Percentiles rank a stretch among this genome's conserved stretches.
These are phyloP conservation scores for Catenaria anguillulae DNA, from an alignment of 371 early-diverging fungal genomes.

Conservation along the genomic window DNA sequence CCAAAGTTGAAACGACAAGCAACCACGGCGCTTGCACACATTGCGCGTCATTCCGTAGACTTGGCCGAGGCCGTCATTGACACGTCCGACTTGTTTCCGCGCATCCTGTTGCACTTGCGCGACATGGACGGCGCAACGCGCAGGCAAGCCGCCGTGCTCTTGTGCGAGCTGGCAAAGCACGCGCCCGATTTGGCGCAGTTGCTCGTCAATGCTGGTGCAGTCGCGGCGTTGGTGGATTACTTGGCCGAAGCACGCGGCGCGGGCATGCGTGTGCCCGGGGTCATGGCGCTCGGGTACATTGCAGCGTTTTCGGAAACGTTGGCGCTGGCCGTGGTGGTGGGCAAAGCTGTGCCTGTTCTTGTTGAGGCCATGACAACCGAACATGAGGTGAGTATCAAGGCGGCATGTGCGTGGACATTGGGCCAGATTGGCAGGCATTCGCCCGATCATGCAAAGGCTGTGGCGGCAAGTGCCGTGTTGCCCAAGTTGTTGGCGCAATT, in stretches of 20 bases:
- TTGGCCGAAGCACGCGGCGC: slow-evolving; percentile 27
- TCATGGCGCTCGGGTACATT: slow-evolving; percentile 39
- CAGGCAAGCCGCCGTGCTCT: slow-evolving; percentile 31
- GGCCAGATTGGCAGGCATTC: slow-evolving; percentile 39
- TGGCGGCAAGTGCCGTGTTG: slow-evolving; percentile 29
- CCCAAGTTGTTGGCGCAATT: slow-evolving; percentile 28
- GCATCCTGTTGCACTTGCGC: slow-evolving; percentile 26
- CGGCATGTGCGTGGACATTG: slow-evolving; percentile 31
- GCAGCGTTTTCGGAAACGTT: slow-evolving; percentile 40
- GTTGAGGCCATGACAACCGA: slow-evolving; percentile 25
- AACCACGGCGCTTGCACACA: slow-evolving; percentile 28
- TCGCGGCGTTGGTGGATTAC: slow-evolving; percentile 39
- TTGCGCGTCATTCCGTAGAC: slow-evolving; percentile 38
- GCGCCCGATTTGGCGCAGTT: slow-evolving; percentile 39
- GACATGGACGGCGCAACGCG: slow-evolving; percentile 28
- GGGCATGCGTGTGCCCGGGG: slow-evolving; percentile 28
- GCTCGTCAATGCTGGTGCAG: slow-evolving; percentile 35
- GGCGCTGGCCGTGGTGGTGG: slow-evolving; percentile 32
- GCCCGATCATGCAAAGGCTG: slow-evolving; percentile 38
- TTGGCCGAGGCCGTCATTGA: slow-evolving; percentile 38
- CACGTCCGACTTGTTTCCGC: slow-evolving; percentile 31
- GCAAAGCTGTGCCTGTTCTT: slow-evolving; percentile 32
- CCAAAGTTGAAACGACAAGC: slow-evolving; percentile 36
- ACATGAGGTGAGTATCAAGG: slow-evolving; percentile 31
- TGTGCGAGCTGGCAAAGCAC: slow-evolving; percentile 41